Base-by-base conservation (phyloP, 2,329 filamentous ascomycete species). In the Aspergillus intermedius region DNA sequence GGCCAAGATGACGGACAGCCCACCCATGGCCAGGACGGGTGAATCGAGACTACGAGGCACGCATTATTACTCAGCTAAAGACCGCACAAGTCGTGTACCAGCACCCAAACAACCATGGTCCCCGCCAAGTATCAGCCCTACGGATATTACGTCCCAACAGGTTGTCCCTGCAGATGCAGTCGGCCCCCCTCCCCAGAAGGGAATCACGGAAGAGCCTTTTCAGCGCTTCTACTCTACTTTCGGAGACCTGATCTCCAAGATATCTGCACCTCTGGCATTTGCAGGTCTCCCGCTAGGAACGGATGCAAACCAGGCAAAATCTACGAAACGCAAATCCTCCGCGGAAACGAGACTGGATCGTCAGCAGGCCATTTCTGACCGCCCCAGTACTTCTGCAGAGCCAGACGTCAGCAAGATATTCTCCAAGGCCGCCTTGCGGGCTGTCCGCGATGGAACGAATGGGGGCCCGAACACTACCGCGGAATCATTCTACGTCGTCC, bases 401-500 rank as follows among this genome's bases (percentile, higher is more conserved):
- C 87, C 89, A 0, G 90, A 97, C 57, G 79, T 95, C 22, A 84
- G 82, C 58, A 87, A 84, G 51, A 81, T 95, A 25, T 94, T 94
- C 66, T 95, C 90, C 37, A 84, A 83, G 56, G 89, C 91, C 10
- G 88, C 91, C 3, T 78, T 97, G 47, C 81, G 85, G 45, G 88
- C 91, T 1, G 78, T 95, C 39, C 78, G 82, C 17, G 83, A 87
- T 48, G 84, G 85, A 42, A 69, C 72, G 25, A 82, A 81, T 0
- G 77, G 78, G 13, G 64, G 70, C n/a, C 70, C 73, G 10, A 80
- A 77, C 50, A 87, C 87, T 59, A 54, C 69, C 3, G 74, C 75
- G 5, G 78, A 81, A 55, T 93, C 87, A 7, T 98, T 98, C 72
- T 97, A 96, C 65, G 87, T 97, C 1, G 93, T 98, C 1, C 93